Evolutionary conservation across 2,329 filamentous ascomycete species (phyloP).

Genomic region (Cadophora malorum): DNA sequence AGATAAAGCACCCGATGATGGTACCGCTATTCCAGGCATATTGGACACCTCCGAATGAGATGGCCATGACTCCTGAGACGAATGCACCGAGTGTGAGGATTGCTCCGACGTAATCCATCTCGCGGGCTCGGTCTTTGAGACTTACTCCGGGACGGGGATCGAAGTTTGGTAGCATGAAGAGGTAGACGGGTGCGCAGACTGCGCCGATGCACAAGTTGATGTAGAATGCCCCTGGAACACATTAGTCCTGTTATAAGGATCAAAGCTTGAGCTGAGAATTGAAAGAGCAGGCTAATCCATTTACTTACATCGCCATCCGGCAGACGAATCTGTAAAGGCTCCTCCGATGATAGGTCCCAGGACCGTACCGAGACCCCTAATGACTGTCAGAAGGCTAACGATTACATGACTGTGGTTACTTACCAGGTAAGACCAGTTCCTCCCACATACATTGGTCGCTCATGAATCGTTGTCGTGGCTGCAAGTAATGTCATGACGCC

Average conservation of each 20-base stretch:
- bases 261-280: too few species aligned
- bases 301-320: slow-evolving; percentile 53
- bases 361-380: slow-evolving; percentile 36
- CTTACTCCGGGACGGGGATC: slow-evolving; percentile 34
- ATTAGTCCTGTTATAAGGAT: too few species aligned
- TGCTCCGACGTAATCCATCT: slow-evolving; percentile 41
- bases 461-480: slow-evolving; percentile 45
- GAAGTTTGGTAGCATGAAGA: slow-evolving; percentile 50
- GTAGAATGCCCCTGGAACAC: slow-evolving; percentile 61
- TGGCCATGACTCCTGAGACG: slow-evolving; percentile 45
- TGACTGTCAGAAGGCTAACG: background rate
- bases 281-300: too few species aligned
- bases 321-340: slow-evolving; percentile 50
- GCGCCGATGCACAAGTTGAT: slow-evolving; percentile 53
- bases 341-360: slow-evolving; percentile 57
- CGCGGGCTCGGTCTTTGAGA: slow-evolving; percentile 34
- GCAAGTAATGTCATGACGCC: slow-evolving; percentile 54
- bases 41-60: slow-evolving; percentile 45
- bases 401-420: slow-evolving; percentile 46
- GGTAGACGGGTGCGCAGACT: slow-evolving; percentile 48
- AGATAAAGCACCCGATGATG: slow-evolving; percentile 49
- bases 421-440: slow-evolving; percentile 49
- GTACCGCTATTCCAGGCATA: slow-evolving; percentile 43
- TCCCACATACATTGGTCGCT: slow-evolving; percentile 47
- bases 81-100: slow-evolving; percentile 46